phyloP scores from a whole-genome alignment of 2,329 filamentous ascomycete genomes.

The Emergomyces orientalis region DNA sequence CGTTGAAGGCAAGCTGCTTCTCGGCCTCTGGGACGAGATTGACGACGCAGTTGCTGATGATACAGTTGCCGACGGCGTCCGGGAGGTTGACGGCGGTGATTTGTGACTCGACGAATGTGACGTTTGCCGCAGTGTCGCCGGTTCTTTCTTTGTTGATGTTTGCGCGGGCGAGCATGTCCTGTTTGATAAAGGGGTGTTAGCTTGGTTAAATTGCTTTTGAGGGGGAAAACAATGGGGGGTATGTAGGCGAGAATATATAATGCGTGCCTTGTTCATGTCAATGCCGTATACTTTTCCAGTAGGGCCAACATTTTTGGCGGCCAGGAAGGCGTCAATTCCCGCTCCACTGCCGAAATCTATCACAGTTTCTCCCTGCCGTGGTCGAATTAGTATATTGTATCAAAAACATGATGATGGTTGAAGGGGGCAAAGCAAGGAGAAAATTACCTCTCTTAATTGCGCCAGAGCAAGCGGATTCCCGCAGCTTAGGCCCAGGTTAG shows the following conservation, averaged over 20 bases:
- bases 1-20: conserved; percentile 47
- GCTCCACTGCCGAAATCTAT: conserved; percentile 51
- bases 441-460: conserved; percentile 36
- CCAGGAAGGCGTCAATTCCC: conserved; percentile 51
- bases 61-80: conserved; percentile 40
- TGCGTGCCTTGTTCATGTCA: conserved; percentile 49
- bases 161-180: conserved; percentile 50
- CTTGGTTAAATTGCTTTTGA: neutral
- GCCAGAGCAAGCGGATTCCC: conserved; percentile 46
- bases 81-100: conserved; percentile 46
- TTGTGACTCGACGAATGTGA: conserved; percentile 42
- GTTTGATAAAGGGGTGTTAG: conserved; percentile 1
- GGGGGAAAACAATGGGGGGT: neutral
- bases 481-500: conserved; percentile 48
- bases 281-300: conserved; percentile 46
- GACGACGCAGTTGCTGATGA: conserved; percentile 57
- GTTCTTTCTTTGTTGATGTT: conserved; percentile 36
- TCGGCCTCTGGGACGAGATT: conserved; percentile 48
- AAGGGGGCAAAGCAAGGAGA: neutral
- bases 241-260: neutral
- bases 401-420: neutral
- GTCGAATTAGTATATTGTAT: neutral
- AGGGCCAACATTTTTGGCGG: conserved; percentile 42
- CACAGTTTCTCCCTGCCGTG: conserved; percentile 45
- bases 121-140: conserved; percentile 31